These are phyloP conservation scores for Chlorociboria aeruginascens DNA, from an alignment of 495 filamentous ascomycete genomes.

Conservation along the genomic window DNA sequence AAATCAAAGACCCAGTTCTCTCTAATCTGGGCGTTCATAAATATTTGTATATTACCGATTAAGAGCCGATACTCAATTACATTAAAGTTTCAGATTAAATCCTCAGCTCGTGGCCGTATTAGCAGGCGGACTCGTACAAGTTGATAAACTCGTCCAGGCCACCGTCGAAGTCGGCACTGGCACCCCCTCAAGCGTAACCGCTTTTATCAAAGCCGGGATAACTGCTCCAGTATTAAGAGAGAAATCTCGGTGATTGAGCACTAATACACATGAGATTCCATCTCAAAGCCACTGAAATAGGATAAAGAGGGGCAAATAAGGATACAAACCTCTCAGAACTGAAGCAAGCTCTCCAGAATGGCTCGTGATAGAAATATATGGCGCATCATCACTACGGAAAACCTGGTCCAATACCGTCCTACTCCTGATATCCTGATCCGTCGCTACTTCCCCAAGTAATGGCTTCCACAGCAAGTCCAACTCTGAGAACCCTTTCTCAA, in stretches of 20 bases:
- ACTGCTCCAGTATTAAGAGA: constrained; percentile 51
- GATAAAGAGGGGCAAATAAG: neutral
- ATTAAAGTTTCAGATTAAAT: too few species aligned
- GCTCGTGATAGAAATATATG: constrained; percentile 52
- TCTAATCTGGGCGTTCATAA: too few species aligned
- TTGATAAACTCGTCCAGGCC: constrained; percentile 12
- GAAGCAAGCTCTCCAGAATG: constrained; percentile 55
- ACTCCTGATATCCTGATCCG: constrained; percentile 42
- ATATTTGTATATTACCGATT: too few species aligned
- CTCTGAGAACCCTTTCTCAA: constrained; percentile 53
- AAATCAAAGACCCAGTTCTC: too few species aligned
- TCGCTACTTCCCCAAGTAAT: constrained; percentile 36
- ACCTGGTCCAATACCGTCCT: constrained; percentile 48
- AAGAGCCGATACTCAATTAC: too few species aligned
- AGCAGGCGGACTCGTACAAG: constrained; percentile 7
- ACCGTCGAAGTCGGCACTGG: neutral
- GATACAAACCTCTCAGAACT: constrained; percentile 34
- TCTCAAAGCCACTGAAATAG: neutral
- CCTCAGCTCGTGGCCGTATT: neutral
- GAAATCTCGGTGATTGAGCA: constrained; percentile 50
- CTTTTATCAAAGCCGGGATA: constrained; percentile 58
- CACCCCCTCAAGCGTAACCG: constrained; percentile 15
- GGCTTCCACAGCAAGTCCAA: constrained; percentile 49
- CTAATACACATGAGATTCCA: constrained; percentile 6
- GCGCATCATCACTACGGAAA: constrained; percentile 43